Conservation (phyloP, 768 basidiomycete species). For the Gloeostereum incarnatum region DNA sequence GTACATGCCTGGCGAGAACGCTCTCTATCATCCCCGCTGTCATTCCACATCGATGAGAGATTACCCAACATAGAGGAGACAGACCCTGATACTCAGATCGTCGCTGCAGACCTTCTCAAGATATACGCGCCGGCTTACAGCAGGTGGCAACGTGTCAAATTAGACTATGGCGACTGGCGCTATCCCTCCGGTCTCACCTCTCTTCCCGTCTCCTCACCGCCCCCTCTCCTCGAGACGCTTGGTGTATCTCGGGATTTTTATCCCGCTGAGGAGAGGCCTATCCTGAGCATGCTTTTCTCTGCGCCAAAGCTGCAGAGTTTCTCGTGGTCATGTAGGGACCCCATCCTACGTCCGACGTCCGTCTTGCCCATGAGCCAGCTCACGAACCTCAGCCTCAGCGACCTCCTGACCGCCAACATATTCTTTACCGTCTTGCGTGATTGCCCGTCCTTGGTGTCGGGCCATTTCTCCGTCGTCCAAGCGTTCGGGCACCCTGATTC, state of each 20-base stretch:
- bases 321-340: not conserved
- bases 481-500: too few relatives aligned
- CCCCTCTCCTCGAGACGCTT: not conserved
- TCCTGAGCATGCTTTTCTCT: not conserved
- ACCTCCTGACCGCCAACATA: not conserved
- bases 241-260: not conserved
- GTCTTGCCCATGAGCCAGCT: not conserved
- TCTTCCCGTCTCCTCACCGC: not conserved
- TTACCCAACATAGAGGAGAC: not conserved
- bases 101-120: not conserved
- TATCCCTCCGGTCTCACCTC: not conserved
- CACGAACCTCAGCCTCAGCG: not conserved
- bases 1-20: not conserved
- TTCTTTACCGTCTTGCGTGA: not conserved
- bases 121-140: not conserved
- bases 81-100: not conserved
- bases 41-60: not conserved
- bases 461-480: slow-evolving; percentile 2
- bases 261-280: not conserved
- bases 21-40: not conserved
- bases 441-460: not conserved
- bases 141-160: not conserved
- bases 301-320: not conserved
- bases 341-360: not conserved
- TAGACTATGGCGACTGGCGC: slow-evolving; percentile 1